A percentile compares a stretch with the other conserved stretches of the same genome.
Evolutionary conservation across 1,284 basidiomycete species (phyloP).

Genomic region (Moesziomyces sp.): DNA sequence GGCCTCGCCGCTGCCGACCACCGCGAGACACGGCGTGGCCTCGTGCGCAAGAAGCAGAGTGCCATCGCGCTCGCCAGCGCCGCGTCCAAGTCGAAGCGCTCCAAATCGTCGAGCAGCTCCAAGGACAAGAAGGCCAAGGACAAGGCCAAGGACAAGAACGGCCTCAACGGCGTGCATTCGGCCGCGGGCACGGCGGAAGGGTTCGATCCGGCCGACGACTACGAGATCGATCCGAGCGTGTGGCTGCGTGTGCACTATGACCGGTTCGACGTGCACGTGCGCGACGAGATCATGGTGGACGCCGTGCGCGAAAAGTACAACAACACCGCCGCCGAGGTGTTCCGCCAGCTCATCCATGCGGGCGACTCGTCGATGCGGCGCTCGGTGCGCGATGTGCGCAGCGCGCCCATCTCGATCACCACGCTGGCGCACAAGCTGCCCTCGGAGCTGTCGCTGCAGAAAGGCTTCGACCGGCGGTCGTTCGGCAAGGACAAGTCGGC

Average conservation of each 20-base stretch:
- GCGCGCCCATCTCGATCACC: conserved; percentile 59
- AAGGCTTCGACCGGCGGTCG: conserved; percentile 70
- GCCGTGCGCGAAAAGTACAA: conserved; percentile 63
- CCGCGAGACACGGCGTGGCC: conserved; percentile 45
- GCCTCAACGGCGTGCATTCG: conserved; percentile 25
- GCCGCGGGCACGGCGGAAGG: conserved; percentile 10
- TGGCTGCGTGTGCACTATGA: conserved; percentile 88
- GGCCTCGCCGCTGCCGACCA: conserved; percentile 25
- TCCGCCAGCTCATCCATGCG: conserved; percentile 54
- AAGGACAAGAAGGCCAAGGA: conserved; percentile 41
- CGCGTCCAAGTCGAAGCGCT: conserved; percentile 39
- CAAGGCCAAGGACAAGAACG: conserved; percentile 31
- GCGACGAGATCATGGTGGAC: conserved; percentile 74
- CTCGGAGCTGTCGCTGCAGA: conserved; percentile 65
- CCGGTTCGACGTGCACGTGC: conserved; percentile 85
- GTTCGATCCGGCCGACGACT: conserved; percentile 41
- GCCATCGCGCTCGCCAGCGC: conserved; percentile 35
- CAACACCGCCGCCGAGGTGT: conserved; percentile 55
- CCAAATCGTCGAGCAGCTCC: conserved; percentile 20
- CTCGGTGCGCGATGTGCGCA: conserved; percentile 41
- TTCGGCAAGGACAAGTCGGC: conserved; percentile 40
- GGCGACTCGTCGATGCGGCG: conserved; percentile 72
- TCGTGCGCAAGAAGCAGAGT: conserved; percentile 42
- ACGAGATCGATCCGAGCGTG: conserved; percentile 69
- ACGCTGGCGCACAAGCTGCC: conserved; percentile 68